Conservation (phyloP, 352 stramenopile genomes). For the Phytophthora multivora region DNA sequence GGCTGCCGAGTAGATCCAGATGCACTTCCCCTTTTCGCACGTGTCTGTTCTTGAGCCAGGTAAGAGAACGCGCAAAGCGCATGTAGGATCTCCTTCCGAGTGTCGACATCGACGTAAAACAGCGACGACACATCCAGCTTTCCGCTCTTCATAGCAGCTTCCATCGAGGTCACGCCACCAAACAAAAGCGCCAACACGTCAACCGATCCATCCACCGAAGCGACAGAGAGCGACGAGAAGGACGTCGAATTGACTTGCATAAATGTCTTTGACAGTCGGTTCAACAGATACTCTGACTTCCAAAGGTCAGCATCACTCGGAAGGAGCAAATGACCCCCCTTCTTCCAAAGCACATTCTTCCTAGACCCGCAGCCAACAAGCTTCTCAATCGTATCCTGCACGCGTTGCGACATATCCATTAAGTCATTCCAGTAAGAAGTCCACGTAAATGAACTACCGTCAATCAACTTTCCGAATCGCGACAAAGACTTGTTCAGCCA, state of each 20-base stretch:
- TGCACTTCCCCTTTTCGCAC: slow-evolving; percentile 21
- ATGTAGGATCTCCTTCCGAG: slow-evolving; percentile 75
- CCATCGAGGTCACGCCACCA: slow-evolving; percentile 72
- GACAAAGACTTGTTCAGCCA: slow-evolving; percentile 71
- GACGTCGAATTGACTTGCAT: slow-evolving; percentile 52
- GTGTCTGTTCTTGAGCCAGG: slow-evolving; percentile 60
- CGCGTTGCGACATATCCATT: slow-evolving; percentile 72
- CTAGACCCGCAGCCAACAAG: slow-evolving; percentile 64
- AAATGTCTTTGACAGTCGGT: slow-evolving; percentile 64
- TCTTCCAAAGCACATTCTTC: slow-evolving; percentile 94
- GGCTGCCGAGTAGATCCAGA: slow-evolving; percentile 10
- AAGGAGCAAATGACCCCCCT: slow-evolving; percentile 85
- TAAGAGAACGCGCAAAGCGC: slow-evolving; percentile 85
- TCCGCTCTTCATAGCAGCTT: slow-evolving; percentile 78
- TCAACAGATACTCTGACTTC: slow-evolving; percentile 73
- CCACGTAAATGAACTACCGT: slow-evolving; percentile 21
- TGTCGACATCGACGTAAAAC: slow-evolving; percentile 71
- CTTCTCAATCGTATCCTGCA: slow-evolving; percentile 72
- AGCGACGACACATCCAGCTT: slow-evolving; percentile 76
- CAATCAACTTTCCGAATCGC: slow-evolving; percentile 33
- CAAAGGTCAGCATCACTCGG: slow-evolving; percentile 65
- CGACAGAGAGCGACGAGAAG: slow-evolving; percentile 30
- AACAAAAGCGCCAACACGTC: slow-evolving; percentile 81
- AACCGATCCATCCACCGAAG: slow-evolving; percentile 44
- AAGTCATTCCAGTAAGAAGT: slow-evolving; percentile 47